These are phyloP conservation scores for Globisporangium viniferum DNA, from an alignment of 352 stramenopile genomes.

Conservation along the genomic window DNA sequence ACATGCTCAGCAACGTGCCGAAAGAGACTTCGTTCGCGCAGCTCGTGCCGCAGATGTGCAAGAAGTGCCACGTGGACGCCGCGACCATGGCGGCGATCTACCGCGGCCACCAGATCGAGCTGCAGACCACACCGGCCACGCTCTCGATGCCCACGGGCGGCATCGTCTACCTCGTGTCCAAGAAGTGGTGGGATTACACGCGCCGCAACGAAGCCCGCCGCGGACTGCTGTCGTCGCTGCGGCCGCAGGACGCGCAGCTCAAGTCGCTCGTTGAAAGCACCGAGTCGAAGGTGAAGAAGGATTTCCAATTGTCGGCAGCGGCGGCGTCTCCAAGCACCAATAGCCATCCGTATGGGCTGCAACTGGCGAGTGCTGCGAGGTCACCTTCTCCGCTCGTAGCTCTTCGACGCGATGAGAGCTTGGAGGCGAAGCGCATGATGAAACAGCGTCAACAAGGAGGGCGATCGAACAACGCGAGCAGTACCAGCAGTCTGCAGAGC, in stretches of 20 bases:
- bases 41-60: conserved; percentile 40
- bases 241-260: conserved; percentile 43
- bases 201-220: conserved; percentile 48
- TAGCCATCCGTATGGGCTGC: conserved; percentile 7
- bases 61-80: conserved; percentile 29
- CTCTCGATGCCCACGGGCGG: conserved; percentile 40
- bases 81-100: conserved; percentile 34
- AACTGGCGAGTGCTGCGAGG: background rate
- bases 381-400: background rate
- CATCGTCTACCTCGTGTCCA: conserved; percentile 45
- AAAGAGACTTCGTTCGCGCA: conserved; percentile 30
- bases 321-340: background rate
- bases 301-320: conserved; percentile 14
- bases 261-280: conserved; percentile 35
- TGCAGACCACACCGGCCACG: conserved; percentile 23
- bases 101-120: conserved; percentile 43
- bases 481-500: conserved; percentile 16
- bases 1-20: conserved; percentile 29
- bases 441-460: background rate
- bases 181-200: conserved; percentile 54
- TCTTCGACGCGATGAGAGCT: conserved; percentile 10
- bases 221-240: conserved; percentile 43
- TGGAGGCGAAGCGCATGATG: conserved; percentile 10
- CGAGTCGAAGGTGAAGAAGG: conserved; percentile 42
- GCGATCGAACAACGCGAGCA: conserved; percentile 19